Evolutionary conservation across 108 stramenopile species (phyloP), one percentile per base, ranked within the genome.

Genomic region (Cyclostephanos tholiformis): DNA sequence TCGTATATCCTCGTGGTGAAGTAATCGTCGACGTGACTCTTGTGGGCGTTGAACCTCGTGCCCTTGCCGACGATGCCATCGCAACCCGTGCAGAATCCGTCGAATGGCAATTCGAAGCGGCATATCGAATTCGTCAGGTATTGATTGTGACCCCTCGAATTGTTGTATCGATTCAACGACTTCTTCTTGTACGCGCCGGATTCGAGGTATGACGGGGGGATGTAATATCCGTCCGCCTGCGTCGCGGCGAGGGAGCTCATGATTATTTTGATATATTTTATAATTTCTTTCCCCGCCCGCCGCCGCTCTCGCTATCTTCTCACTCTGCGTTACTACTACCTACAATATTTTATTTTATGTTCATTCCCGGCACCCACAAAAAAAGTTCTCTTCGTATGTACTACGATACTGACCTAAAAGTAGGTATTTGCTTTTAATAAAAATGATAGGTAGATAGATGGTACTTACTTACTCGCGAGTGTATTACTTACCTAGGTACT

Each of bases 31-130:
- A 92, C 89, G 25, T 90, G 74, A 4, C 76, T 82, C 67, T 99
- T 99, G 65, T 91, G 84, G 8, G 98, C 97, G 77, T 99, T 98
- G 86, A 95, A 99, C 6, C 98, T 86, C 14, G 93, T 96, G 26
- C 95, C 95, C 74, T 92, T 85, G 2, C 87, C 87, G 26, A 97
- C 88, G 48, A 82, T 86, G 16, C 69, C 43, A 9, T 75, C 30
- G 72, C 98, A 99, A 9, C 69, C 51, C 8, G 77, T 62, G 82
- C 98, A 99, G 75, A 96, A 85, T 2, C 90, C 92, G 76, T 95
- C 79, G 66, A 88, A 91, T 22, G 97, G 97, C 2, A 99, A 82
- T 86, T 98, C 98, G 72, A 99, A 99, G 53, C 98, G 90, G 27
- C 93, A 91, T 17, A 97, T 85, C 19, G 89, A 89, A n/a, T 84